Base-by-base conservation (phyloP, 192 early-diverging fungal genomes). In the Diversispora eburnea region DNA sequence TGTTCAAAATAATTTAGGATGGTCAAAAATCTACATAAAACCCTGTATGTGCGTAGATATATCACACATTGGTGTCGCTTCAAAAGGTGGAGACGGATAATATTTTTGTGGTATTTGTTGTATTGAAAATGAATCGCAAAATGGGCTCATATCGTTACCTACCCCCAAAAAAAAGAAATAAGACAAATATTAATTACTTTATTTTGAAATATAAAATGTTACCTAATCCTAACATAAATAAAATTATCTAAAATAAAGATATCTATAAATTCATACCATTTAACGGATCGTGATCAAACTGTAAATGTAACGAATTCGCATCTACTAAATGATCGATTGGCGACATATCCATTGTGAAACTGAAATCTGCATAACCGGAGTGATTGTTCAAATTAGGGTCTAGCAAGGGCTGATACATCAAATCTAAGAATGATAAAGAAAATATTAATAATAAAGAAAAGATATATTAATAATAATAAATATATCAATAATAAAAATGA, bases 21-120 rank as follows among this genome's bases (percentile, higher is more conserved):
- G 5, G 17, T 42, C 6, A 41, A 17, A n/a, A 52, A 52, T 70
- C 67, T 73, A 73, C 42, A 73, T 52, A 71, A 39, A 71, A 33
- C 55, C 54, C 5, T 47, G 3, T 6, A 72, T 72, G 6, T 73
- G 57, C 12, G 20, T 19, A 41, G 49, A 3, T 13, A 47, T 8
- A 20, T 73, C 60, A 5, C 62, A 10, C 15, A 73, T 51, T n/a
- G 4, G 1, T 19, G 71, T 49, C 10, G 67, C 59, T 51, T 73
- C 54, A 49, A 62, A 73, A 33, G 71, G 71, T 33, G 71, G 71
- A 13, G 71, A 73, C 41, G 71, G 71, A 73, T 73, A 73, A 25
- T 39, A 60, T 61, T 73, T 56, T 73, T 33, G 71, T 17, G 13
- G 51, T 20, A 47, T 56, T 73, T 33, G 71, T 17, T 39, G 51